Base-by-base conservation (phyloP, 1,139 yeast genomes). In the Hyphopichia fennica region DNA sequence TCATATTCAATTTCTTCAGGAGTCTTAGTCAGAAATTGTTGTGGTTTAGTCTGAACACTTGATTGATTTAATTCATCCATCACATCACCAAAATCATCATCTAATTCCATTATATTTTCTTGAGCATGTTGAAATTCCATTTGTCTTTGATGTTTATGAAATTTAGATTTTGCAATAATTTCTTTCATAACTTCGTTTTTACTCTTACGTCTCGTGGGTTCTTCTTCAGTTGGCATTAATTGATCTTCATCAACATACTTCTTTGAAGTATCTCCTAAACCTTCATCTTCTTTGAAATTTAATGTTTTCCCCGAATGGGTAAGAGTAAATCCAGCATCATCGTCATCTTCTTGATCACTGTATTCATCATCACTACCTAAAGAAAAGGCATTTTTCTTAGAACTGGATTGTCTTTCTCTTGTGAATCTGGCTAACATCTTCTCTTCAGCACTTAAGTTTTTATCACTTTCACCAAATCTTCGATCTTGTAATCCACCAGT, bases 161-260 rank as follows among this genome's bases (percentile, higher is more conserved):
- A 81, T 60, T 95, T 95, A 10, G 97, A 89, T 64, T 95, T 95
- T 34, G 97, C 96, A 49, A 95, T 93, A 43, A 95, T 81, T 63
- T 95, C 99, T 55, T 88, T 84, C 99, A 95, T 93, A 34, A 95
- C 96, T 62, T 95, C 99, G 35, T 89, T 87, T 60, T 93, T 91
- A 25, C 93, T 79, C 67, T 90, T 95, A 62, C 86, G 88, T 46
- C 82, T 78, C 25, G 72, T 70, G 6, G 74, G 71, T 19, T 48
- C 53, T 4, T 61, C 73, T 2, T 55, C 62, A 7, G 56, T 63
- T 9, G 52, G 57, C 46, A 47, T 41, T 19, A 57, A 40, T 22
- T 53, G 52, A 40, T 70, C 78, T 35, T 66, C 77, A 37, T 67
- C 74, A 7, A 56, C 63, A 31, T 63, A 70, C 13, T 53, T 61